Base-by-base conservation (phyloP, 1,139 yeast genomes). In the Hyphopichia burtonii region DNA sequence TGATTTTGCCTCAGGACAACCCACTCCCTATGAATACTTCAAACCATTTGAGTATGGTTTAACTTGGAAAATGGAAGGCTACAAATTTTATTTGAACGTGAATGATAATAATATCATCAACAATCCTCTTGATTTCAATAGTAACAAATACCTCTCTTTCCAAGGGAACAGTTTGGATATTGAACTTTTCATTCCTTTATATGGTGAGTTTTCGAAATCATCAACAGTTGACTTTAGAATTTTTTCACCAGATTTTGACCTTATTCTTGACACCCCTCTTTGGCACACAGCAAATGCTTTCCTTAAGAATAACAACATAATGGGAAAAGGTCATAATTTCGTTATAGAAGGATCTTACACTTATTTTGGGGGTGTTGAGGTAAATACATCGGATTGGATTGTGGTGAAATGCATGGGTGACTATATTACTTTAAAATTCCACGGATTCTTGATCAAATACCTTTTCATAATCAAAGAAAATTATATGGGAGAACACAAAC, bases 281-380 rank as follows among this genome's bases (percentile, higher is more conserved):
- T 93, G 98, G 96, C 95, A 89, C 56, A 90, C 98, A 0, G 68
- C 82, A 15, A 77, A 82, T 49, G 83, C 86, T 38, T 93, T 91
- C 51, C 61, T 86, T 65, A 75, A 74, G 39, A 71, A 74, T 22
- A 76, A 80, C 16, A 80, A 78, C 35, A 66, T 83, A 23, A 58
- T 71, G 44, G 98, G 96, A 0, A 68, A 81, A 43, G 80, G 89
- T 1, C 68, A 76, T 35, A 76, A 82, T 42, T 85, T 90, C 51
- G 63, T 61, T 1, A 61, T 89, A 18, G 66, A 65, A 2, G 96
- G 96, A 0, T 73, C 82, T 0, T 87, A 89, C 57, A 77, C 85
- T 0, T 82, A 79, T 53, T 78, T 71, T 58, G 65, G 77, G 22
- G 68, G 75, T 12, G 67, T 86, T 14, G 87, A 84, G 47, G 67